Conservation (phyloP, 1,139 yeast genomes). For the Pneumocystis jirovecii region DNA sequence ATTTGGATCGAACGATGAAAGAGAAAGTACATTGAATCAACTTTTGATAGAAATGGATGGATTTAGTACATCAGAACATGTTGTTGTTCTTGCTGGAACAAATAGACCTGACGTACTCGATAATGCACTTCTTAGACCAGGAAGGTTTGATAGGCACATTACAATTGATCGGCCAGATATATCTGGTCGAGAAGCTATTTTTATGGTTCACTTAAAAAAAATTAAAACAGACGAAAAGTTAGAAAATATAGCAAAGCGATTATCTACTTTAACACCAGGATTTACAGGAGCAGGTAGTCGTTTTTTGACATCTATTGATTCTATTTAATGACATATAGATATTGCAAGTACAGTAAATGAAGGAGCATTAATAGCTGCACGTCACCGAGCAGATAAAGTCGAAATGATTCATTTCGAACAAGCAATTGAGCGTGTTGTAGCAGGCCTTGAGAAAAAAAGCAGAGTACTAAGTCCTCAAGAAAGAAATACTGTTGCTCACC, state of each 20-base stretch:
- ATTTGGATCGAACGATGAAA: conserved; percentile 65
- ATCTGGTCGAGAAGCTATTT: conserved; percentile 84
- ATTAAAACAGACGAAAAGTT: conserved; percentile 39
- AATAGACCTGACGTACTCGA: conserved; percentile 89
- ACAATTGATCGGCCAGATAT: conserved; percentile 83
- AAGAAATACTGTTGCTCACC: conserved; percentile 82
- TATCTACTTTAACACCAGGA: conserved; percentile 94
- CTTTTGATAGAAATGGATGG: conserved; percentile 97
- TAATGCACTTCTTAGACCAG: conserved; percentile 86
- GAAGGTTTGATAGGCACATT: conserved; percentile 90
- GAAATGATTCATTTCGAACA: conserved; percentile 71
- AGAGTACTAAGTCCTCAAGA: conserved; percentile 71
- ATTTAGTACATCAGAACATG: conserved; percentile 75
- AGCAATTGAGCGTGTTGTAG: conserved; percentile 94
- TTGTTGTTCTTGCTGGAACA: conserved; percentile 94
- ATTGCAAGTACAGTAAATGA: conserved; percentile 95
- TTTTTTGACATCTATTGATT: background rate
- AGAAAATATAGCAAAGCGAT: conserved; percentile 57
- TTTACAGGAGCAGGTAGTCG: conserved; percentile 65
- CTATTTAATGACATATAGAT: conserved; percentile 28
- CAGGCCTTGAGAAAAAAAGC: conserved; percentile 85
- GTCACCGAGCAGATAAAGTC: conserved; percentile 56
- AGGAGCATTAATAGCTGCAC: conserved; percentile 92
- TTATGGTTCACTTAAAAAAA: conserved; percentile 64
- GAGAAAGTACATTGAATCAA: conserved; percentile 92